Percentiles rank a stretch among this genome's conserved stretches.
Evolutionary conservation across 331 rosid species (phyloP).

Genomic region (Saraca asoca): DNA sequence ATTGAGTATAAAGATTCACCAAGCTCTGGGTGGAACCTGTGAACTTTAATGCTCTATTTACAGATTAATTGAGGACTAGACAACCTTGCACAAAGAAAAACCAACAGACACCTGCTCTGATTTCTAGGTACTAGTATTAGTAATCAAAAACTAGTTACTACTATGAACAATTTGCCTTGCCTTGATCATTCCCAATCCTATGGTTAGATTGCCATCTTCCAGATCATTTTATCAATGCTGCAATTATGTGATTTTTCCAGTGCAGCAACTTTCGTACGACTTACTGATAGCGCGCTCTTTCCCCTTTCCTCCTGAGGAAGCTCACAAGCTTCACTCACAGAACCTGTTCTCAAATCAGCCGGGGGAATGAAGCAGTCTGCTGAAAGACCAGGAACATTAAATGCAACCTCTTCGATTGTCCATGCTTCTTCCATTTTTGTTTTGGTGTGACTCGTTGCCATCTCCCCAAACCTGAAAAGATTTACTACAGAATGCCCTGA

Average conservation of each 20-base stretch:
- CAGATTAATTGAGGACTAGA: conserved; percentile 55
- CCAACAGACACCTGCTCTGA: conserved; percentile 44
- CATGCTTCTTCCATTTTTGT: conserved; percentile 99
- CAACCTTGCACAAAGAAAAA: conserved; percentile 35
- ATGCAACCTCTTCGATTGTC: conserved; percentile 97
- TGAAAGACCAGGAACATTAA: conserved; percentile 87
- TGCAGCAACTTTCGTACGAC: conserved; percentile 80
- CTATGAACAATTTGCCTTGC: conserved; percentile 80
- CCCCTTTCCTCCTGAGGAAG: conserved; percentile 80
- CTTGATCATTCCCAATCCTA: conserved; percentile 33
- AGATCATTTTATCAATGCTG: conserved; percentile 55
- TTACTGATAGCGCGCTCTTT: conserved; percentile 52
- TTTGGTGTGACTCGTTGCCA: conserved; percentile 97
- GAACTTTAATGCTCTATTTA: conserved; percentile 70
- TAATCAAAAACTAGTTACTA: conserved; percentile 48
- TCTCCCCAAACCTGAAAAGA: conserved; percentile 94
- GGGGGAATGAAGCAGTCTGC: conserved; percentile 98
- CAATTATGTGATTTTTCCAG: conserved; percentile 67
- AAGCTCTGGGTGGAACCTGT: conserved; percentile 48
- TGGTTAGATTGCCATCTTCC: conserved; percentile 82
- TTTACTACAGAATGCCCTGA: conserved; percentile 94
- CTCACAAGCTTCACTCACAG: conserved; percentile 74
- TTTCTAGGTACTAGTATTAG: conserved; percentile 46
- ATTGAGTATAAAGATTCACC: conserved; percentile 53
- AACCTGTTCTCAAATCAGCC: conserved; percentile 76